These are phyloP conservation scores for Aspergillus pseudoglaucus DNA, from an alignment of 2,329 filamentous ascomycete genomes.

Conservation along the genomic window DNA sequence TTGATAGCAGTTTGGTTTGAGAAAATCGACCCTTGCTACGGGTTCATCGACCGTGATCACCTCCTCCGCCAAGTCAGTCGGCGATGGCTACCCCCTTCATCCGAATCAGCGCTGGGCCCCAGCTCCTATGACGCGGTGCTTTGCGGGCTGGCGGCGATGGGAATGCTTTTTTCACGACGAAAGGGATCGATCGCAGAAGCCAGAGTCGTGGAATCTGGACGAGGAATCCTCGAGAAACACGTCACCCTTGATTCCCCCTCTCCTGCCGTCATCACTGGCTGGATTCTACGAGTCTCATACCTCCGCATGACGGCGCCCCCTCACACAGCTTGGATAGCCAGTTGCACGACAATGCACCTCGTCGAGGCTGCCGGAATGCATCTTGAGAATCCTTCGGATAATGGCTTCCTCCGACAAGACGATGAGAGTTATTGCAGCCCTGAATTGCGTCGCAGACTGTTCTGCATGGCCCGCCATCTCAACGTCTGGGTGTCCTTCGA, in stretches of 20 bases:
- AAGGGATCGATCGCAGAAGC: slow-evolving; percentile 39
- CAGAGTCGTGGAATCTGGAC: slow-evolving; percentile 43
- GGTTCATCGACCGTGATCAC: slow-evolving; percentile 36
- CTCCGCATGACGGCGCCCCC: slow-evolving; percentile 49
- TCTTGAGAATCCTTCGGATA: slow-evolving; percentile 18
- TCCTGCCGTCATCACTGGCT: slow-evolving; percentile 32
- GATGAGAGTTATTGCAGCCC: slow-evolving; percentile 14
- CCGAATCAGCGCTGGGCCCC: slow-evolving; percentile 11
- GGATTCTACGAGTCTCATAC: slow-evolving; percentile 50
- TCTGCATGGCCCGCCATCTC: slow-evolving; percentile 51
- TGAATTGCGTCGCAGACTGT: slow-evolving; percentile 39
- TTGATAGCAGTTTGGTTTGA: slow-evolving; percentile 47
- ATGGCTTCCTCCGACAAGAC: slow-evolving; percentile 6
- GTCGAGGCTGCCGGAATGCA: slow-evolving; percentile 46
- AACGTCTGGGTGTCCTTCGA: slow-evolving; percentile 57
- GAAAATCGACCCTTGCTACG: slow-evolving; percentile 49
- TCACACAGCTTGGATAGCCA: slow-evolving; percentile 50
- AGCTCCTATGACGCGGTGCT: slow-evolving; percentile 44
- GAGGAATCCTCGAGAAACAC: slow-evolving; percentile 41
- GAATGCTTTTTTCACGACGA: slow-evolving; percentile 45
- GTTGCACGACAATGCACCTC: slow-evolving; percentile 53
- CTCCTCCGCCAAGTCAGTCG: slow-evolving; percentile 24
- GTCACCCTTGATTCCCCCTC: slow-evolving; percentile 21
- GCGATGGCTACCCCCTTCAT: slow-evolving; percentile 18
- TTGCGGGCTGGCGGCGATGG: slow-evolving; percentile 51